A percentile compares a stretch with the other conserved stretches of the same genome.
Evolutionary conservation across 1,284 basidiomycete genomes (phyloP).

Genomic region (Hemileia vastatrix): DNA sequence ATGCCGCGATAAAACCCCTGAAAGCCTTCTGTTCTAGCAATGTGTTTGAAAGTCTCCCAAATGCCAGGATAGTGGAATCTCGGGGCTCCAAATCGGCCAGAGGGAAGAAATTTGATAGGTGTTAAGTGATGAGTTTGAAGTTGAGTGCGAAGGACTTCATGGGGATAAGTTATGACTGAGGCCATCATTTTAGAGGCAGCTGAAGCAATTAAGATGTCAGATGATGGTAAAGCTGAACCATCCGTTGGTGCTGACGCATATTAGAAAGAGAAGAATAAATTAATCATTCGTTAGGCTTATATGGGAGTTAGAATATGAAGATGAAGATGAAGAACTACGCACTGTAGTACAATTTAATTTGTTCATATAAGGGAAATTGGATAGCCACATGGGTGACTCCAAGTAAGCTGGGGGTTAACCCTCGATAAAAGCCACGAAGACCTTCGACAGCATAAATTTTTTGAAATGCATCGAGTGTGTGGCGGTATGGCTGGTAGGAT

Average conservation of each 20-base stretch:
- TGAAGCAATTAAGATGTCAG: conserved; percentile 71
- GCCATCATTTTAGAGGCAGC: conserved; percentile 87
- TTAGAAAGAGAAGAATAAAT: neutral
- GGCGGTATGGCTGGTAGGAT: conserved; percentile 66
- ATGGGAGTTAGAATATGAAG: neutral
- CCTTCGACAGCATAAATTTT: conserved; percentile 83
- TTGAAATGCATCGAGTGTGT: conserved; percentile 73
- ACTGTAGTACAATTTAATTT: conserved; percentile 73
- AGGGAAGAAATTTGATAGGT: neutral
- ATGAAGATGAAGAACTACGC: conserved; percentile 44
- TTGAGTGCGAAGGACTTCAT: conserved; percentile 86
- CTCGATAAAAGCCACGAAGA: conserved; percentile 74
- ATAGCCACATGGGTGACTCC: conserved; percentile 87
- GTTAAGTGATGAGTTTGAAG: conserved; percentile 64
- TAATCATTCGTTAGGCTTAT: neutral
- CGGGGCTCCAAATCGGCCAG: conserved; percentile 3
- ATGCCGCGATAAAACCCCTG: conserved; percentile 77
- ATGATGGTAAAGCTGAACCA: conserved; percentile 53
- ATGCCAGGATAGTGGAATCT: conserved; percentile 50
- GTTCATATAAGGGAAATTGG: conserved; percentile 91
- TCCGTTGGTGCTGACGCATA: conserved; percentile 47
- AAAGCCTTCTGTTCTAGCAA: conserved; percentile 73
- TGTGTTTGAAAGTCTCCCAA: conserved; percentile 60
- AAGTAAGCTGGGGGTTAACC: conserved; percentile 73
- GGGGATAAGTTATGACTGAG: conserved; percentile 84